Evolutionary conservation across 371 early-diverging fungal species (phyloP), one percentile per base, ranked within the genome.

Genomic region (Saksenaea vasiformis): DNA sequence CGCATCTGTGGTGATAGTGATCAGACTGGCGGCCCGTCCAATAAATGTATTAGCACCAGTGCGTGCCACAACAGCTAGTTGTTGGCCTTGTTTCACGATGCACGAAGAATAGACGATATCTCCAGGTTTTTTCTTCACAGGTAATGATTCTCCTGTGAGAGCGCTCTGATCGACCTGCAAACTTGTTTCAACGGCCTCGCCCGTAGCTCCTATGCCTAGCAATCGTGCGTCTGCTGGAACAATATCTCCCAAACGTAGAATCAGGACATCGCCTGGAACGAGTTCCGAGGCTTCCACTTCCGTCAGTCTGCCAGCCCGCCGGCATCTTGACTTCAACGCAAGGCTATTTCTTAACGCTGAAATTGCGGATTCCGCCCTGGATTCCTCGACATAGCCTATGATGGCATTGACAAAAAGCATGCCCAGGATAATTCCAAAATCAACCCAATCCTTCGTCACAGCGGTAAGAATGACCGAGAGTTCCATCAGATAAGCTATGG

Each of bases 151-250:
- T 59, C 93, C 99, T 3, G 98, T 98, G 8, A 98, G 81, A 5
- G 96, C 93, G 54, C 97, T 91, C 79, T 98, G 97, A 79, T 98
- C 99, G 58, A 98, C 89, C 65, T 90, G 87, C 24, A 97, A 79
- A 60, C 88, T 81, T 34, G 84, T 87, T 57, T 91, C 93, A 15
- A 90, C 83, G 7, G 79, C 83, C 65, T 90, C 92, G 53, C 95
- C 95, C 15, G 90, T 90, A 36, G 88, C 90, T 62, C 88, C 91
- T 57, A 96, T 81, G 7, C 96, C 96, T 38, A 97, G 85, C 47
- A 96, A 78, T 53, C 92, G 87, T 43, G 83, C 88, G 81, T 98
- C 98, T 14, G 97, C 98, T 54, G 97, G 96, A 22, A 96, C 85
- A 59, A 95, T 96, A 76, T 97, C 97, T 66, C 98, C 98, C 36